Base-by-base conservation (phyloP, 2,329 filamentous ascomycete genomes). In the Aspergillus transmontanensis region DNA sequence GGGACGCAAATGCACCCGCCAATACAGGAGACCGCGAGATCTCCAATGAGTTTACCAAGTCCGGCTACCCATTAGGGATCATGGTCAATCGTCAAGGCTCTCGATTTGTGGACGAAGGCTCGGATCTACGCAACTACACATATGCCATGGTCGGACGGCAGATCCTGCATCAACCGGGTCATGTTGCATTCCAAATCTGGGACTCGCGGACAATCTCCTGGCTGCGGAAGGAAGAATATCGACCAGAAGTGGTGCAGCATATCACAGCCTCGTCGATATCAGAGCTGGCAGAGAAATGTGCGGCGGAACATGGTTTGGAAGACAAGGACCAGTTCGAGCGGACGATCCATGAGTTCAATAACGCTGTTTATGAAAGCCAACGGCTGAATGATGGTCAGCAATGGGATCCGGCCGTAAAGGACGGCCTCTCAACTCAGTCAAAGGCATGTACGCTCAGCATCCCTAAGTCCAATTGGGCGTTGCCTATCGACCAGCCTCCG, bases 11-110 rank as follows among this genome's bases (percentile, higher is more conserved):
- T 69, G 84, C 88, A 0, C 81, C 84, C 0, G 72, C 82, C 0
- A 72, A 86, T 64, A 77, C 78, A 0, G 88, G 88, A 4, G 84
- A 90, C 66, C 81, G 86, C 2, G 76, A 76, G n/a, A 75, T 86
- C 2, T 87, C 88, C 4, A 90, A 91, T 68, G 84, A 90, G 72
- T 89, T 84, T 70, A 91, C 88, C 7, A 91, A 91, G 70, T 89
- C 85, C 0, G 89, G 88, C 1, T 90, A 90, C 67, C 88, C 89
- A 0, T 78, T 90, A 0, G 89, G 88, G 0, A 67, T 90, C 14
- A 90, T 89, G 84, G 62, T 90, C 19, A 90, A 91, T 68, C 73
- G 74, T 0, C 69, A 83, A 0, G 89, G 88, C 0, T 70, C 82
- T 48, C 80, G 89, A 1, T 90, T 90, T 69, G 87, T 90, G 0